These are phyloP conservation scores for Tolypocladium sp. DNA, from an alignment of 2,329 filamentous ascomycete species.

Conservation along the genomic window DNA sequence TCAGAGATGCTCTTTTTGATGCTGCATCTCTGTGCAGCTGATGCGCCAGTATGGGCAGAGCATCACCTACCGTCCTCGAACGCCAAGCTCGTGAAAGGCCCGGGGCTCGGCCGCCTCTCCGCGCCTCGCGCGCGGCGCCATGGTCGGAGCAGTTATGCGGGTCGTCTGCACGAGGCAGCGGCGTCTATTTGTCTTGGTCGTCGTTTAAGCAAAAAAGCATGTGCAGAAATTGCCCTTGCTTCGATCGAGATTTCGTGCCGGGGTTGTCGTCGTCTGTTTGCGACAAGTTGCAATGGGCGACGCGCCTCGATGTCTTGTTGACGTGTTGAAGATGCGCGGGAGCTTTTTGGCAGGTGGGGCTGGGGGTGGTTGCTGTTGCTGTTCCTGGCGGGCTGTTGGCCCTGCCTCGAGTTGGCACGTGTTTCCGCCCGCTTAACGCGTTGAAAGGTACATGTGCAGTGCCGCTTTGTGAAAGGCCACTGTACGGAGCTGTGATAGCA, in stretches of 20 bases:
- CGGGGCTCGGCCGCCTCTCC: constrained; percentile 19
- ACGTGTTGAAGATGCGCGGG: constrained; percentile 6
- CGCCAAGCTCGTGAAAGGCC: constrained; percentile 23
- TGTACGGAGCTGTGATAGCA: background rate
- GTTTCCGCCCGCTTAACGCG: background rate
- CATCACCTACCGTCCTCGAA: constrained; percentile 27
- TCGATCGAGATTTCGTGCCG: background rate
- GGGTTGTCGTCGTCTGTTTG: background rate
- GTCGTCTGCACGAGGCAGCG: background rate
- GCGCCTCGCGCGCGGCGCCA: constrained; percentile 24
- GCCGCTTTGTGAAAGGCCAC: background rate
- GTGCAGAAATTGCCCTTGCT: background rate
- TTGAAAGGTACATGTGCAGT: background rate
- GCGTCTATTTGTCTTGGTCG: background rate
- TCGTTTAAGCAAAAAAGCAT: background rate
- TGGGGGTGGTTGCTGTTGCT: background rate
- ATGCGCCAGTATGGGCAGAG: background rate
- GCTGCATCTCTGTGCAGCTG: background rate
- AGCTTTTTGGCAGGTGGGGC: background rate
- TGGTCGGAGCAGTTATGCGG: constrained; percentile 5
- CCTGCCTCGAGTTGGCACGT: background rate
- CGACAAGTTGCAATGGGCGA: background rate
- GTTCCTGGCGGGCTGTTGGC: background rate
- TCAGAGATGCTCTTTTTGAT: constrained; percentile 1
- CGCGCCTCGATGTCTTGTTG: constrained; percentile 6